phyloP scores from a whole-genome alignment of 2,329 filamentous ascomycete genomes.

The Neospermospora avenae region DNA sequence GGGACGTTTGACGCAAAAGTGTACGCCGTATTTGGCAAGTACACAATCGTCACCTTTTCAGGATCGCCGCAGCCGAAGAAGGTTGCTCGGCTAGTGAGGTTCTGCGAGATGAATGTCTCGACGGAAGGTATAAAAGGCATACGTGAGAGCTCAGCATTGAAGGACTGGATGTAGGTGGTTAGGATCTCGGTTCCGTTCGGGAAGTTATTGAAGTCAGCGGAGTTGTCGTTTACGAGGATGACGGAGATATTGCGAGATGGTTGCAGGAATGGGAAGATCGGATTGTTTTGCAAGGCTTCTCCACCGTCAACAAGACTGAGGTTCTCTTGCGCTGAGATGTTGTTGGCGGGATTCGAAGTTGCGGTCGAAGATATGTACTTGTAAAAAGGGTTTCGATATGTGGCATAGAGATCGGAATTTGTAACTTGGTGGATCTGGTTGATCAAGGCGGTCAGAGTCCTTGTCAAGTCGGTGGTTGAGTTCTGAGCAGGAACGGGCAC shows the following conservation, averaged over 20 bases:
- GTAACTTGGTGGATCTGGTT: slow-evolving; percentile 30
- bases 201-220: slow-evolving; percentile 48
- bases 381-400: slow-evolving; percentile 51
- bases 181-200: slow-evolving; percentile 44
- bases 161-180: slow-evolving; percentile 28
- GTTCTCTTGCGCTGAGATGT: slow-evolving; percentile 35
- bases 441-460: slow-evolving; percentile 34
- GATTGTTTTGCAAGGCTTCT: slow-evolving; percentile 43
- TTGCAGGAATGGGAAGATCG: slow-evolving; percentile 47
- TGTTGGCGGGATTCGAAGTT: slow-evolving; percentile 38
- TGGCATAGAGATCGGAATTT: slow-evolving; percentile 37
- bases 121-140: slow-evolving; percentile 44
- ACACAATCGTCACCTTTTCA: slow-evolving; percentile 26
- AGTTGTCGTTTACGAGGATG: slow-evolving; percentile 63
- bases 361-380: slow-evolving; percentile 39
- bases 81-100: slow-evolving; percentile 26
- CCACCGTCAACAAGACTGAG: slow-evolving; percentile 47
- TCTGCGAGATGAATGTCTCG: slow-evolving; percentile 36
- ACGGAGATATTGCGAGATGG: slow-evolving; percentile 54
- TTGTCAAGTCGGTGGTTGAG: slow-evolving; percentile 20
- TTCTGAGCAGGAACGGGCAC: slow-evolving; percentile 14
- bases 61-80: slow-evolving; percentile 44
- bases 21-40: slow-evolving; percentile 43
- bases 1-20: slow-evolving; percentile 35
- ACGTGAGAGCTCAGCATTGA: slow-evolving; percentile 29